These are phyloP conservation scores for Trichosporon sp. DNA, from an alignment of 1,284 basidiomycete genomes.

Conservation along the genomic window DNA sequence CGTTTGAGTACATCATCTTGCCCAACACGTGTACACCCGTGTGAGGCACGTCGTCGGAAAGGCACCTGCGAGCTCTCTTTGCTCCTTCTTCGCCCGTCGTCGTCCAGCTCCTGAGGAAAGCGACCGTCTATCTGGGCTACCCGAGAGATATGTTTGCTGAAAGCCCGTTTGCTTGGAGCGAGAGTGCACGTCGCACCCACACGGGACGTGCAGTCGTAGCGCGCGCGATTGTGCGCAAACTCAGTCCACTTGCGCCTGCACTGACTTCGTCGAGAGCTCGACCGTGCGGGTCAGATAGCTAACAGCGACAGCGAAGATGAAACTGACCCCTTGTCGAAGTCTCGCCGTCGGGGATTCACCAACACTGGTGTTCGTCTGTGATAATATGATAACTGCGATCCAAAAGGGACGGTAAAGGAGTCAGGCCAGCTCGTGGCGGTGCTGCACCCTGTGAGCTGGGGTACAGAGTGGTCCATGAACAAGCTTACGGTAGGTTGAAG, in stretches of 20 bases:
- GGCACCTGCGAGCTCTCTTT: too few species aligned
- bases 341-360: neutral
- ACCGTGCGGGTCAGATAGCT: neutral
- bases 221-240: neutral
- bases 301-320: neutral
- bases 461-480: neutral
- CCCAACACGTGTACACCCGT: neutral
- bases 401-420: neutral
- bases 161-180: too few species aligned
- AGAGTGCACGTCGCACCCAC: neutral
- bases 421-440: constrained; percentile 1
- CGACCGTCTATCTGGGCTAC: too few species aligned
- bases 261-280: neutral
- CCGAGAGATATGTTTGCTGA: too few species aligned
- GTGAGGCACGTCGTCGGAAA: too few species aligned
- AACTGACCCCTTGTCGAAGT: neutral
- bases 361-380: neutral
- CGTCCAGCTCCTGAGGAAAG: too few species aligned
- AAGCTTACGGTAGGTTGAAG: neutral
- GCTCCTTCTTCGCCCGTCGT: too few species aligned
- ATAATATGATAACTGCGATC: too few species aligned
- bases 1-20: neutral
- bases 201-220: neutral
- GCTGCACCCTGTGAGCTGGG: neutral
- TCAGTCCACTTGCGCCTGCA: neutral